phyloP scores from a whole-genome alignment of 108 stramenopile species.

The Skeletonema tropicum region DNA sequence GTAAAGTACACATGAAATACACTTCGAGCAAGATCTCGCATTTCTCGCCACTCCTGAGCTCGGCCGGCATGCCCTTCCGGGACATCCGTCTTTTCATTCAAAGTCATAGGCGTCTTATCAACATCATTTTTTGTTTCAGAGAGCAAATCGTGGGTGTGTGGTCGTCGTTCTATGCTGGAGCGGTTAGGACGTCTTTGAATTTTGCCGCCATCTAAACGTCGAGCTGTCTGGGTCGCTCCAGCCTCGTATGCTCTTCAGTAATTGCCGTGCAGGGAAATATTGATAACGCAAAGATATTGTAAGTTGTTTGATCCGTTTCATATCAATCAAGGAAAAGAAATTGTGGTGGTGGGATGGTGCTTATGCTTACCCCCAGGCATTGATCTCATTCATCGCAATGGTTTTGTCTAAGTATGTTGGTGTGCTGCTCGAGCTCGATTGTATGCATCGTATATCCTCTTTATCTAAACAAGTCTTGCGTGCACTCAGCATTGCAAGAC shows the following conservation, averaged over 20 bases:
- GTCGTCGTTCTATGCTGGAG: too few relatives aligned
- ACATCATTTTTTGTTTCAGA: constrained; percentile 20
- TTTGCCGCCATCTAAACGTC: background rate
- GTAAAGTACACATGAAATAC: constrained; percentile 20
- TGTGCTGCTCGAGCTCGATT: too few relatives aligned
- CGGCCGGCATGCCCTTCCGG: background rate
- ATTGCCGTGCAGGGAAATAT: background rate
- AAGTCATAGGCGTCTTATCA: constrained; percentile 4
- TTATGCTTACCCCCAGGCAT: constrained; percentile 27
- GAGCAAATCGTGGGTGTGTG: too few relatives aligned
- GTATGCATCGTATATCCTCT: too few relatives aligned
- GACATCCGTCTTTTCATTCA: constrained; percentile 3
- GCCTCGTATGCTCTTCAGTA: background rate
- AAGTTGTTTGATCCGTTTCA: background rate
- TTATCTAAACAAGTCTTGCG: too few relatives aligned
- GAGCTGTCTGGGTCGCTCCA: background rate
- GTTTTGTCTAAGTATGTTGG: too few relatives aligned
- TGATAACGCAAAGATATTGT: background rate
- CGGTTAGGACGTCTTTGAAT: background rate
- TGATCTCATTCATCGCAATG: constrained; percentile 15
- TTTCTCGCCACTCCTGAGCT: background rate
- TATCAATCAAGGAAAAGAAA: background rate
- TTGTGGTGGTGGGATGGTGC: background rate
- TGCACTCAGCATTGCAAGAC: too few relatives aligned
- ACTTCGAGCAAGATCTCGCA: constrained; percentile 10